A percentile compares a stretch with the other conserved stretches of the same genome.
phyloP scores from a whole-genome alignment of 164 flowering plant genomes.

The Magnolia kwangsiensis region DNA sequence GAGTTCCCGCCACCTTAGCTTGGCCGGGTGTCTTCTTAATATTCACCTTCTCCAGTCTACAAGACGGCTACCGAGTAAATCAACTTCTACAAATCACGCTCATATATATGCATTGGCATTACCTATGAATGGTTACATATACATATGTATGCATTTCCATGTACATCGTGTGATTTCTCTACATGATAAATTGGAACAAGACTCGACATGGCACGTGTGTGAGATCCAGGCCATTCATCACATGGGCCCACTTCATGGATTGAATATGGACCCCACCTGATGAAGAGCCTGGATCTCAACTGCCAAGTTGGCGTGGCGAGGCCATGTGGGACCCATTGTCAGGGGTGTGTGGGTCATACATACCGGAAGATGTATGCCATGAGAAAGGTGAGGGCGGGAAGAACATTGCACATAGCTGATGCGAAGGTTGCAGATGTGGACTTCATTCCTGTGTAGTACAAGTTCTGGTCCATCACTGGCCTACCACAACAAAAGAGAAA shows the following conservation, averaged over 20 bases:
- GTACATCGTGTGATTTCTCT: no score
- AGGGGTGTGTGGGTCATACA: neutral
- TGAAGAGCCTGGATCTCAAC: neutral
- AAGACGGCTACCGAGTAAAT: neutral
- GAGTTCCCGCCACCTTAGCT: slow-evolving; percentile 29
- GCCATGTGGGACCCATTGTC: neutral
- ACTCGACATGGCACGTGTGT: no score
- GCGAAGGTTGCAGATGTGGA: slow-evolving; percentile 76
- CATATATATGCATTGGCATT: neutral
- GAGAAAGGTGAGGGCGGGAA: slow-evolving; percentile 80
- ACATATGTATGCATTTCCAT: no score
- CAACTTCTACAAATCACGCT: neutral
- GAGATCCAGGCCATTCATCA: no score
- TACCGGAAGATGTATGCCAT: slow-evolving; percentile 79
- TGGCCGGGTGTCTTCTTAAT: slow-evolving; percentile 12
- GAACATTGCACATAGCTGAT: slow-evolving; percentile 57
- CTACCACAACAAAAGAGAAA: slow-evolving; percentile 24
- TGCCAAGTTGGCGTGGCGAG: neutral
- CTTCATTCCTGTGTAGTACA: slow-evolving; percentile 70
- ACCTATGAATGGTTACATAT: no score
- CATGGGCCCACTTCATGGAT: no score
- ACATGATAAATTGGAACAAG: no score
- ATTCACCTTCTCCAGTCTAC: slow-evolving; percentile 28
- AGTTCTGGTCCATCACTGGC: slow-evolving; percentile 85
- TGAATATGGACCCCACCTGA: no score